Evolutionary conservation across 768 basidiomycete species (phyloP), one percentile per base, ranked within the genome.

Genomic region (Xerocomus potaroensis): DNA sequence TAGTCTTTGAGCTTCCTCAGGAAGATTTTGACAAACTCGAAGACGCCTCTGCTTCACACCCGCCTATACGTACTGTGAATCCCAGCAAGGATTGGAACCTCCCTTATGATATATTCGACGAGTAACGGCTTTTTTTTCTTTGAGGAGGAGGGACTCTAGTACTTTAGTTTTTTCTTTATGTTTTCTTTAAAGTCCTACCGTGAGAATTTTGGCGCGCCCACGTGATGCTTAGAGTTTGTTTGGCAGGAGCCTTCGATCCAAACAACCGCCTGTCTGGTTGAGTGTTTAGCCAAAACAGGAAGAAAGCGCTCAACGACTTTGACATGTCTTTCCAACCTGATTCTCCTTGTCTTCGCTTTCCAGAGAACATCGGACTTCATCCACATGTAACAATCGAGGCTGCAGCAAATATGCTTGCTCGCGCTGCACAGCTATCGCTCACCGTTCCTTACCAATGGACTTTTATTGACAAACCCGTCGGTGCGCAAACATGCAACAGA

Each of bases 391-490:
- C 66, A 1, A 70, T 79, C 36, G 85, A 87, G 14, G 60, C 58
- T 21, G 87, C 85, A 2, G 71, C 76, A 14, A 71, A 66, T 36
- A 78, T 87, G 73, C 75, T 91, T 12, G 35, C 75, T 3, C 77
- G 82, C 41, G 85, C 79, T n/a, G 68, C 75, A 9, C 66, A 71
- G 14, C 65, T 82, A 45, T 77, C 87, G 4, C 71, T 72, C 35
- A 77, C 63, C 14, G 65, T 77, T 16, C 85, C 88, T 3, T 91
- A 86, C 58, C 56, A 69, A 6, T 89, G 87, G 83, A 70, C 77
- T 3, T 91, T 79, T 56, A 77, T 91, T 29, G 89, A 91, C 73
- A 85, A 84, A 54, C 87, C 88, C 26, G 55, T 67, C 56, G 88
- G 88, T 87, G 45, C 45, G 79, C 36, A 19, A 43, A 36, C 38